Evolutionary conservation across 2,329 filamentous ascomycete genomes (phyloP), one percentile per base, ranked within the genome.

Genomic region (Aspergillus brunneoviolaceus): DNA sequence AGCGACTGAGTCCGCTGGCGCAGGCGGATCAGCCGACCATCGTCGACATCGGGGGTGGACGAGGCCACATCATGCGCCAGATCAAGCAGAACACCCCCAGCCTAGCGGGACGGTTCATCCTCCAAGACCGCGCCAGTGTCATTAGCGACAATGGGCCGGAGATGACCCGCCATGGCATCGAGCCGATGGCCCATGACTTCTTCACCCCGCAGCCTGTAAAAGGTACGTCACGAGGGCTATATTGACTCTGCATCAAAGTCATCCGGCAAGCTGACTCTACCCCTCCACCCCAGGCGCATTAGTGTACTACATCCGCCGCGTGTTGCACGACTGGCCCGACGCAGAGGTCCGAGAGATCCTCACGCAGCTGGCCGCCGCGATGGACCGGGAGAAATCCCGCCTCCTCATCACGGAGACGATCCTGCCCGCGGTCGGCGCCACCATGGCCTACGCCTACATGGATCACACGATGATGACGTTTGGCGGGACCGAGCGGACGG

Each of bases 261-360:
- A 19, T n/a, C 55, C 4, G 2, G 16, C 27, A n/a, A 10, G 19
- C 12, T 19, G 2, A 21, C 16, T 35, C 42, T 29, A 10, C 19
- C n/a, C n/a, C n/a, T 12, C 4, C 5, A 11, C 9, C 5, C 9
- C 29, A 67, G 70, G 64, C 16, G 70, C 72, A 2, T 59, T 65
- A n/a, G 63, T 67, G 2, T 74, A 74, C 53, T 73, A 71, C 59
- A 55, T 74, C 11, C 70, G 71, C n/a, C 70, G 69, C 42, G 60
- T 67, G 29, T 57, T 74, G n/a, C 72, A 74, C 57, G 70, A 74
- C 62, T 74, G 69, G 65, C 64, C 62, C 27, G 55, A 62, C 49
- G 51, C 63, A 14, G 61, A 58, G 49, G 51, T 49, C 4, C 45
- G 25, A 2, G 45, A 63, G 25, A 70, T 73, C 49, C 63, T 73